Percentiles rank a stretch among this genome's conserved stretches.
phyloP scores from a whole-genome alignment of 345 rosid species.

The Durio zibethinus region DNA sequence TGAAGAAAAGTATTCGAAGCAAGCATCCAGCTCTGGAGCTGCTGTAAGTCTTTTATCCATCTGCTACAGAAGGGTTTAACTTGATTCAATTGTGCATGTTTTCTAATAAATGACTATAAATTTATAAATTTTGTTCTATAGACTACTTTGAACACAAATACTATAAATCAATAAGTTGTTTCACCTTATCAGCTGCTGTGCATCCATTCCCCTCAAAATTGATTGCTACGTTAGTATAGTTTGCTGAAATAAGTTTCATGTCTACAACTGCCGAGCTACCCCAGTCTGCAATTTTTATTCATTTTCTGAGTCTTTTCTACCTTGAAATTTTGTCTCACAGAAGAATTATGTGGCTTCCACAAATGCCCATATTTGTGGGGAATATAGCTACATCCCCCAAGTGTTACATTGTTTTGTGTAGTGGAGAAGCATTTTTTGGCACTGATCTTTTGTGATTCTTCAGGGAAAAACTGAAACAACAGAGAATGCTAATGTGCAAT shows the following conservation, averaged over 20 bases:
- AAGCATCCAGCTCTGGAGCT: slow-evolving; percentile 84
- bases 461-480: slow-evolving; percentile 45
- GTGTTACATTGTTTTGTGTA: neutral
- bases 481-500: slow-evolving; percentile 34
- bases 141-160: neutral
- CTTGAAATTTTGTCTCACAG: neutral
- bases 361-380: neutral
- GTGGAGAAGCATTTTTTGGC: neutral
- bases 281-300: neutral
- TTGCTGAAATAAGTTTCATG: neutral
- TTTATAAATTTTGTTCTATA: neutral
- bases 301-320: neutral
- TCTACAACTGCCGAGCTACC: neutral
- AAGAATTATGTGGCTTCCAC: neutral
- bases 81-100: neutral
- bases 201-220: neutral
- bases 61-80: neutral
- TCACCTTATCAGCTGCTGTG: neutral
- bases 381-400: neutral
- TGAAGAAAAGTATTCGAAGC: slow-evolving; percentile 64
- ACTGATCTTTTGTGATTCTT: slow-evolving; percentile 11
- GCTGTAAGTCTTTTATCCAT: slow-evolving; percentile 37
- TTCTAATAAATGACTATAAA: neutral
- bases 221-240: neutral
- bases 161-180: neutral